These are phyloP conservation scores for Fusarium caatingaense DNA, from an alignment of 2,329 filamentous ascomycete species.

Conservation along the genomic window DNA sequence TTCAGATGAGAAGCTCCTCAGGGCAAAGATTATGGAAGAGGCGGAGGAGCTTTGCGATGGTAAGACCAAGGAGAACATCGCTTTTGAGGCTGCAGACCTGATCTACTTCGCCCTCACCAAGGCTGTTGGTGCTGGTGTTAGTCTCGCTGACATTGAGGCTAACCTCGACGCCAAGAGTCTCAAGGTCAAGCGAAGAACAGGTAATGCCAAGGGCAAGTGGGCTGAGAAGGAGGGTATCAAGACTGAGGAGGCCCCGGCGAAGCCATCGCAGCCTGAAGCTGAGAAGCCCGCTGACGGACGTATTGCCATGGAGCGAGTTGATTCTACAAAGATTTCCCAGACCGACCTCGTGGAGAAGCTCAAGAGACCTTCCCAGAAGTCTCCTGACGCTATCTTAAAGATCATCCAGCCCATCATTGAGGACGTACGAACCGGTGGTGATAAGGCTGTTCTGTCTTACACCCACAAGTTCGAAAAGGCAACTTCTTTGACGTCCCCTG, in stretches of 20 bases:
- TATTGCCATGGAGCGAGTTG: constrained; percentile 86
- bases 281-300: constrained; percentile 58
- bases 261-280: constrained; percentile 46
- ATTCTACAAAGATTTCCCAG: constrained; percentile 72
- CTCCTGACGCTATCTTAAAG: constrained; percentile 91
- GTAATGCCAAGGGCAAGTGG: constrained; percentile 95
- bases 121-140: constrained; percentile 86
- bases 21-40: constrained; percentile 98
- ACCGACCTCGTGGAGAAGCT: constrained; percentile 78
- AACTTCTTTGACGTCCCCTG: constrained; percentile 87
- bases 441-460: constrained; percentile 89
- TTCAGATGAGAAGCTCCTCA: constrained; percentile 87
- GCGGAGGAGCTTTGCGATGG: constrained; percentile 95
- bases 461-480: constrained; percentile 99
- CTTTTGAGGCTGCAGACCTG: constrained; percentile 94
- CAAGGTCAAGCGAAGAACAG: constrained; percentile 92
- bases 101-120: constrained; percentile 96
- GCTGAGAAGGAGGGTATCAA: constrained; percentile 82
- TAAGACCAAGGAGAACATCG: constrained; percentile 81
- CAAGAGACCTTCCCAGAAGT: constrained; percentile 91
- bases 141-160: constrained; percentile 87
- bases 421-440: constrained; percentile 83
- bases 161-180: constrained; percentile 94
- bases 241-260: constrained; percentile 52
- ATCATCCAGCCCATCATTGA: constrained; percentile 94